Base-by-base conservation (phyloP, 2,329 filamentous ascomycete genomes). In the Diaporthe vaccinii region DNA sequence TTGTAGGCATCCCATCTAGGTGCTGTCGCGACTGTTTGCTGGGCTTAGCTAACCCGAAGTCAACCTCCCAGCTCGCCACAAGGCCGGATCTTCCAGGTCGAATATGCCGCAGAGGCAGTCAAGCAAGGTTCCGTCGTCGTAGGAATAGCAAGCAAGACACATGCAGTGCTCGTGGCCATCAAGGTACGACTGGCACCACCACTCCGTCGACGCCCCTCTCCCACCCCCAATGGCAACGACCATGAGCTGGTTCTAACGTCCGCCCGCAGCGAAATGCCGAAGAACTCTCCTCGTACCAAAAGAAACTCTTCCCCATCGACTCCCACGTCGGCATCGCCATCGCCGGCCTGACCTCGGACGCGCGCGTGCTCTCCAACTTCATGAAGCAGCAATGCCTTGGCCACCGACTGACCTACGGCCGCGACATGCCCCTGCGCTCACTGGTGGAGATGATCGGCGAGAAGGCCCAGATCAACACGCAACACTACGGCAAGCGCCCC, bases 381-480 rank as follows among this genome's bases (percentile, higher is more conserved):
- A 98, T 99, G 96, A 98, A 98, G 89, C 95, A 98, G 87, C 97
- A 98, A 88, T 98, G 95, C 78, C 95, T 99, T 82, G 94, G 95
- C 82, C 96, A 97, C 81, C 95, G 96, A 85, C 93, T 99, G 81
- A 98, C 95, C 75, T 98, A 98, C 88, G 96, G 95, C 86, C 96
- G 97, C 79, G 92, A 96, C 79, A 97, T 99, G 84, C 95, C 95
- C 44, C 89, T 98, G 83, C 93, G 95, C 82, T 93, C 94, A 78
- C 95, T 98, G 81, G 96, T 98, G 79, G 91, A 92, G 78, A 93
- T 96, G 86, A 98, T 99, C 83, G 96, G 94, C 80, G 95, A 98
- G 85, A 97, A 98, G 86, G 97, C 97, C 67, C 97, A 99, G 89
- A 93, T 94, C 82, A 98, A 98, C 90, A 99, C 97, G 59, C 97